Percentiles rank a stretch among this genome's conserved stretches.
phyloP scores from a whole-genome alignment of 345 rosid genomes.

The Luvunga scandens region DNA sequence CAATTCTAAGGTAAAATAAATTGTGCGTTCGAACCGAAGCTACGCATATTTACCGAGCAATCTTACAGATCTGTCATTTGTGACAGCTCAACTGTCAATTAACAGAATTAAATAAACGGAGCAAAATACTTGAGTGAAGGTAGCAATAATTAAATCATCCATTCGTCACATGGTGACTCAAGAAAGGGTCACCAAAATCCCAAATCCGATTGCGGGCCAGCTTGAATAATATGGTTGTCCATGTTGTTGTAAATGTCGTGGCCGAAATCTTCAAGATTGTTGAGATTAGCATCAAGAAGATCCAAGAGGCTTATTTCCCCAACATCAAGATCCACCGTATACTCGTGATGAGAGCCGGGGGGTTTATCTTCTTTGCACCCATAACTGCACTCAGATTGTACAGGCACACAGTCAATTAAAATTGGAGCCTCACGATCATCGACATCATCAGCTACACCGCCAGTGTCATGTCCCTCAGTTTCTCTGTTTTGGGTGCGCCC shows the following conservation, averaged over 20 bases:
- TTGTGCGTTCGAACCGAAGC: too few relatives aligned
- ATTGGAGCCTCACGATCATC: not conserved
- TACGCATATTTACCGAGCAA: too few relatives aligned
- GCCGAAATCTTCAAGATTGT: not conserved
- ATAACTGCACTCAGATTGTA: not conserved
- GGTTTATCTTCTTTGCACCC: constrained; percentile 4
- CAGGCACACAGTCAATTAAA: not conserved
- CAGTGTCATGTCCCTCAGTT: not conserved
- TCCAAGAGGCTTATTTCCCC: constrained; percentile 6
- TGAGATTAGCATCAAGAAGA: not conserved
- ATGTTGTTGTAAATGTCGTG: not conserved
- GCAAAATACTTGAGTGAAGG: too few relatives aligned
- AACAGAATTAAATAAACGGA: too few relatives aligned
- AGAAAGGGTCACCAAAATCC: constrained; percentile 17
- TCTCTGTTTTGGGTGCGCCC: not conserved
- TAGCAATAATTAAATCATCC: constrained; percentile 3
- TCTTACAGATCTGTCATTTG: too few relatives aligned
- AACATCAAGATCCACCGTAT: not conserved
- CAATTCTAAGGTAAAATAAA: too few relatives aligned
- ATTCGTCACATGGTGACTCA: constrained; percentile 13
- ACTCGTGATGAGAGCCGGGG: not conserved
- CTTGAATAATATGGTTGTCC: not conserved
- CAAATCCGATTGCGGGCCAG: constrained; percentile 11
- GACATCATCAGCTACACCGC: not conserved
- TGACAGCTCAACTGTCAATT: too few relatives aligned